phyloP scores from a whole-genome alignment of 768 basidiomycete species.

The Lepiota brunneoincarnata region DNA sequence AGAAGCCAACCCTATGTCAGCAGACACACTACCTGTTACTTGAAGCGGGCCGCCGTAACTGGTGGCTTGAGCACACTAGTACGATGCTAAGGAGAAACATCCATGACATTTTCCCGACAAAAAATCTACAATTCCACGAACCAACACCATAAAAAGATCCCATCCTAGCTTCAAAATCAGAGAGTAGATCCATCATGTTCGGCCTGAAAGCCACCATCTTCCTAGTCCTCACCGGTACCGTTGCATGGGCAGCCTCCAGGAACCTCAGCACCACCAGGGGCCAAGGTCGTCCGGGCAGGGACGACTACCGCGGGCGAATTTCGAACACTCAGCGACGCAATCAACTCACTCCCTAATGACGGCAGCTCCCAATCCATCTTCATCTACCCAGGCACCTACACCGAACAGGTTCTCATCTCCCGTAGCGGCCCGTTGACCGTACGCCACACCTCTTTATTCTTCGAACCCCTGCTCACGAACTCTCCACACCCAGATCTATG shows the following conservation, averaged over 20 bases:
- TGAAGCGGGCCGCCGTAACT: no score
- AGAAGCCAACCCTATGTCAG: no score
- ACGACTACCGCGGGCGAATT: conserved; percentile 36
- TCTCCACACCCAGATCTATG: conserved; percentile 31
- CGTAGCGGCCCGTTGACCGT: conserved; percentile 40
- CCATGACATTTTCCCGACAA: no score
- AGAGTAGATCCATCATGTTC: no score
- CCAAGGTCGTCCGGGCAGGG: conserved; percentile 36
- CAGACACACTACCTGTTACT: no score
- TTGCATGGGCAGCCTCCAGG: conserved; percentile 20
- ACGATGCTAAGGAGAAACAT: no score
- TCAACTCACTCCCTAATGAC: conserved; percentile 37
- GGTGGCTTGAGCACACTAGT: no score
- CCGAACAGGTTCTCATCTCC: conserved; percentile 38
- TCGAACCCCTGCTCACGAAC: not conserved
- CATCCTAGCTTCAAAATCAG: no score
- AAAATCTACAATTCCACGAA: no score
- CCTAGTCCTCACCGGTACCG: not conserved
- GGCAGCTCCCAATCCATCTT: conserved; percentile 35
- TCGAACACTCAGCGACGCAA: conserved; percentile 32
- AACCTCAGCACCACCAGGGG: conserved; percentile 37
- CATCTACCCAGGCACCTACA: conserved; percentile 46
- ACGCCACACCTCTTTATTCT: not conserved
- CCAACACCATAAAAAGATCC: no score
- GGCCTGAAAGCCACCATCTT: no score